Base-by-base conservation (phyloP, 805 yeast genomes). In the Kuraishia piskuri region DNA sequence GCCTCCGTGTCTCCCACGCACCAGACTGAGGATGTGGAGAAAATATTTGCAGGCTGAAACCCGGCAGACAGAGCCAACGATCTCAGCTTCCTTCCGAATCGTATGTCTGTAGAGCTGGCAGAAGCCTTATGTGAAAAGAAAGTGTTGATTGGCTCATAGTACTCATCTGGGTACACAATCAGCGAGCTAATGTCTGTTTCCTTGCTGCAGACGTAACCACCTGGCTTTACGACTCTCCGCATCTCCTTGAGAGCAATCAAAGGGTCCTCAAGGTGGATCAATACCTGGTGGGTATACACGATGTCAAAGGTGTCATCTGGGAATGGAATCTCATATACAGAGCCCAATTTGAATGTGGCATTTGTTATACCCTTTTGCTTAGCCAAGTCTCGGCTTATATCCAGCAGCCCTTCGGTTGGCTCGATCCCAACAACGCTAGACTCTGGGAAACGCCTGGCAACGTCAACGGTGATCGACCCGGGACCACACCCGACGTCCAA, bases 401-500 rank as follows among this genome's bases (percentile, higher is more conserved):
- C 66, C 17, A 72, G 49, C 12, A 70, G 58, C 47, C 62, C 71
- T 24, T 55, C 57, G 2, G 67, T 60, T 22, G 69, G 66, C 44
- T 70, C 74, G 3, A 68, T 54, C 1, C 73, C 76, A 51, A 65
- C 58, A 6, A 69, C 63, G 25, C 53, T 56, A 21, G 69, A 72
- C 45, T 26, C 20, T 8, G 44, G 44, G 2, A 67, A 65, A 50
- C 68, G 67, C 37, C 61, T 58, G 19, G 69, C 70, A 22, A 73
- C 55, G 52, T 67, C 75, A 5, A 57, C 47, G 3, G 74, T 69
- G 37, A 73, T 72, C 4, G 74, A 61, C 0, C 76, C 77, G 2
- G 76, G 76, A 0, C 78, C 78, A 57, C 72, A 67, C 9, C 77
- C 77, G 21, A 72, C 73, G 55, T 73, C 78, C 14, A 73, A 64